Base-by-base conservation (phyloP, 2,329 filamentous ascomycete genomes). In the Fusarium pseudocircinatum region DNA sequence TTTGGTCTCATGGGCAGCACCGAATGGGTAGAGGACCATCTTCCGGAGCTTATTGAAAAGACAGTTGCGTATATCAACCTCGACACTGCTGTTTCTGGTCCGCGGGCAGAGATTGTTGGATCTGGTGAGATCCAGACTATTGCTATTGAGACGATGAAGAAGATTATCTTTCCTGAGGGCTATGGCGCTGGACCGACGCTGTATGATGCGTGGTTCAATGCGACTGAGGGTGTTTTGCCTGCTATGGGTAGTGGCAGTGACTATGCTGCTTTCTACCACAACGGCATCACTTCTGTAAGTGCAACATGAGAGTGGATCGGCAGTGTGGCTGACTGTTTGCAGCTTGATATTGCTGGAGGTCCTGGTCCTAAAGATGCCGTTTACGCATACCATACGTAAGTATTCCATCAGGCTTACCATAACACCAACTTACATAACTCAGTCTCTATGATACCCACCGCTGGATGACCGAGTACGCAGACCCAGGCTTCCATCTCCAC, bases 391-490 rank as follows among this genome's bases (percentile, higher is more conserved):
- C 71, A 73, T 11, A 49, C 34, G 68, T 65, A 6, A 28, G 56
- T 13, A 28, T 20, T 18, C 7, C 16, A 7, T 14, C 11, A 0
- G 3, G 0, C 10, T 3, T 16, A 7, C 24, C 18, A 16, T 15
- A 6, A 4, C n/a, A 18, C 6, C 4, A 26, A 22, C 54, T 70
- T 47, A 70, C 24, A 20, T 2, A 3, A 3, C 1, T 14, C 16
- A 70, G 61, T 13, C 59, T 73, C 4, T 73, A 73, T 22, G 71
- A 73, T 78, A 81, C 37, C 0, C 87, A 86, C 68, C 82, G 85
- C 65, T 88, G 87, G 87, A 88, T 88, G 86, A 73, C 78, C 0
- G 84, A 80, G 0, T 88, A 83, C 63, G 87, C 85, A 10, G 87
- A 88, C 72, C 85, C 85, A 0, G 86, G 84, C 6, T 88, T 87